Evolutionary conservation across 257 asterid genomes (phyloP).

Genomic region (Gentiana dahurica): DNA sequence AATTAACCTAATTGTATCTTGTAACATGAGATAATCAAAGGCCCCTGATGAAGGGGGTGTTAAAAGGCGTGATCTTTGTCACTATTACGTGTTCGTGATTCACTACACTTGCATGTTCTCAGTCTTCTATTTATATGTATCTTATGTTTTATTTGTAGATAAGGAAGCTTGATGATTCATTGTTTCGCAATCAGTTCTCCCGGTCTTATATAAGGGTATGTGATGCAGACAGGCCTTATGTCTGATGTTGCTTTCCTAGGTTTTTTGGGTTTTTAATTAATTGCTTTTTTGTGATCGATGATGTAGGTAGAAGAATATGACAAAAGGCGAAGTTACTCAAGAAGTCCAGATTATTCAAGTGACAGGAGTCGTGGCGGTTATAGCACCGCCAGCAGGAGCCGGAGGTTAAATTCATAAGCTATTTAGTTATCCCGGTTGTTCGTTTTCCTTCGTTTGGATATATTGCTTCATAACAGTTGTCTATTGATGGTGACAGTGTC

Average conservation of each 20-base stretch:
- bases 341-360: conserved; percentile 49
- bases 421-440: too few relatives aligned
- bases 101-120: background rate
- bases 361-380: conserved; percentile 47
- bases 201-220: conserved; percentile 62
- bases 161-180: conserved; percentile 78
- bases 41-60: background rate
- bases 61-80: background rate
- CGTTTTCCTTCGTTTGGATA: too few relatives aligned
- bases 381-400: conserved; percentile 40
- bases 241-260: background rate
- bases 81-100: background rate
- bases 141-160: conserved; percentile 29
- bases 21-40: too few relatives aligned
- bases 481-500: conserved; percentile 16
- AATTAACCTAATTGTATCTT: too few relatives aligned
- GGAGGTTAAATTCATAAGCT: conserved; percentile 19
- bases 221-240: conserved; percentile 1
- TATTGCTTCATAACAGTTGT: background rate
- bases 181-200: conserved; percentile 62
- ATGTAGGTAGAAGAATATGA: conserved; percentile 66
- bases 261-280: background rate
- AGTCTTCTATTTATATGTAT: conserved; percentile 1
- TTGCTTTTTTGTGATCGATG: background rate
- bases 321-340: conserved; percentile 35